Percentiles rank a stretch among this genome's conserved stretches.
Evolutionary conservation across 2,329 filamentous ascomycete genomes (phyloP).

Genomic region (Calonectria pteridis): DNA sequence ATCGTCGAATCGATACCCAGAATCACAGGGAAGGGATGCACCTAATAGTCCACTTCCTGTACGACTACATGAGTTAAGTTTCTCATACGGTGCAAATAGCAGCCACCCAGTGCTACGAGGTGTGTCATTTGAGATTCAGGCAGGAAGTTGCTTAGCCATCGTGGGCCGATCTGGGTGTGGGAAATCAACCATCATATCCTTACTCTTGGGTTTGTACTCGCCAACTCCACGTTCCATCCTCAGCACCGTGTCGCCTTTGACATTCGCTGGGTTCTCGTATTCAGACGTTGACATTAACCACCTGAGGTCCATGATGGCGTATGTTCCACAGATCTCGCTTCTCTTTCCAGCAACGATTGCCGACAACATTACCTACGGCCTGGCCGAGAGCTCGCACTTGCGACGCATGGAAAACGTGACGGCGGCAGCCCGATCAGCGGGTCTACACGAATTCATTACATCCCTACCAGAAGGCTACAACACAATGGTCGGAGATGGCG

Average conservation of each 20-base stretch:
- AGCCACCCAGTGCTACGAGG: conserved; percentile 68
- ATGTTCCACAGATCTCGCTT: conserved; percentile 78
- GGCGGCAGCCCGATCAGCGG: conserved; percentile 67
- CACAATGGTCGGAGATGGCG: conserved; percentile 83
- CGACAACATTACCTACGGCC: conserved; percentile 86
- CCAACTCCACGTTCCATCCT: conserved; percentile 42
- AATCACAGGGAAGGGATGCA: conserved; percentile 61
- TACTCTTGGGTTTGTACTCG: conserved; percentile 80
- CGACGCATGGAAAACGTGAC: conserved; percentile 60
- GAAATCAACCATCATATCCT: conserved; percentile 84
- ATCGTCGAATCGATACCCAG: conserved; percentile 65
- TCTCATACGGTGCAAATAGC: conserved; percentile 76
- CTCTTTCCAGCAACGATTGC: conserved; percentile 83
- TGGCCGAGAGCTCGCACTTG: conserved; percentile 66
- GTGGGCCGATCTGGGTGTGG: conserved; percentile 90
- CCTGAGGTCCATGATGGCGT: conserved; percentile 72
- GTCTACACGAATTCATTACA: conserved; percentile 81
- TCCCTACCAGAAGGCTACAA: conserved; percentile 72
- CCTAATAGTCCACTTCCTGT: conserved; percentile 58
- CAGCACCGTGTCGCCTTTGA: conserved; percentile 55
- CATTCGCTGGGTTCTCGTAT: conserved; percentile 70
- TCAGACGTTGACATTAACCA: conserved; percentile 68
- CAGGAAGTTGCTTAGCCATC: conserved; percentile 78
- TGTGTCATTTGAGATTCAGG: conserved; percentile 74
- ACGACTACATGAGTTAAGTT: conserved; percentile 66